Percentiles rank a stretch among this genome's conserved stretches.
Evolutionary conservation across 2,329 filamentous ascomycete genomes (phyloP).

Genomic region (Colletotrichum somersetense): DNA sequence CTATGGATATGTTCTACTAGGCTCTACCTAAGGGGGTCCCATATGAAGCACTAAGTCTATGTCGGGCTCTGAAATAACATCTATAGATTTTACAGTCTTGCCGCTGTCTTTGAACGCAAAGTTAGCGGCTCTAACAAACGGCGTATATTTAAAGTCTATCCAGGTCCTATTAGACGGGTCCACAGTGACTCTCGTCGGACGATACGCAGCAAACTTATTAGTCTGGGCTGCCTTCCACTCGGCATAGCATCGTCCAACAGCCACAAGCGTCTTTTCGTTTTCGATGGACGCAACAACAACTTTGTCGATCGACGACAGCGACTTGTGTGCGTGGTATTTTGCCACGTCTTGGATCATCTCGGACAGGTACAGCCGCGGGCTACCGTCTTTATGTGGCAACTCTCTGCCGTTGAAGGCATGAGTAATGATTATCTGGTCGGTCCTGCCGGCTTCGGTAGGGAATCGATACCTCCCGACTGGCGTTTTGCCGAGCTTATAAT

Average conservation of each 20-base stretch:
- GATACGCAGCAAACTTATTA: no score
- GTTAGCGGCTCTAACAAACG: neutral
- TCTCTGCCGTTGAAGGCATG: neutral
- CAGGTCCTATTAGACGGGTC: neutral
- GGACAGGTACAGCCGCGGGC: neutral
- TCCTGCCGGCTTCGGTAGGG: neutral
- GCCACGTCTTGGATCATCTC: neutral
- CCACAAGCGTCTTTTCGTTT: neutral
- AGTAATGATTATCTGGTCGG: neutral
- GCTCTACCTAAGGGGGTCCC: neutral
- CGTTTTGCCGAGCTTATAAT: neutral
- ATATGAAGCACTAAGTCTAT: neutral
- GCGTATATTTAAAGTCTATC: neutral
- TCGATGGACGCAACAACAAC: neutral
- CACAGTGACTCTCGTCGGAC: neutral
- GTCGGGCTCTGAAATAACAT: neutral
- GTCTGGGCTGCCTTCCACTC: neutral
- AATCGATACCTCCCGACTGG: neutral
- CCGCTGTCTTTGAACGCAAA: neutral
- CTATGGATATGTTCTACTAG: neutral
- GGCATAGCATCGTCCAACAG: neutral
- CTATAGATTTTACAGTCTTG: neutral
- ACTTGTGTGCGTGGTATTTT: neutral
- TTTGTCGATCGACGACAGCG: neutral
- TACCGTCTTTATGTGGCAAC: neutral